These are phyloP conservation scores for Furcasterigmium furcatum DNA, from an alignment of 2,329 filamentous ascomycete genomes.

Conservation along the genomic window DNA sequence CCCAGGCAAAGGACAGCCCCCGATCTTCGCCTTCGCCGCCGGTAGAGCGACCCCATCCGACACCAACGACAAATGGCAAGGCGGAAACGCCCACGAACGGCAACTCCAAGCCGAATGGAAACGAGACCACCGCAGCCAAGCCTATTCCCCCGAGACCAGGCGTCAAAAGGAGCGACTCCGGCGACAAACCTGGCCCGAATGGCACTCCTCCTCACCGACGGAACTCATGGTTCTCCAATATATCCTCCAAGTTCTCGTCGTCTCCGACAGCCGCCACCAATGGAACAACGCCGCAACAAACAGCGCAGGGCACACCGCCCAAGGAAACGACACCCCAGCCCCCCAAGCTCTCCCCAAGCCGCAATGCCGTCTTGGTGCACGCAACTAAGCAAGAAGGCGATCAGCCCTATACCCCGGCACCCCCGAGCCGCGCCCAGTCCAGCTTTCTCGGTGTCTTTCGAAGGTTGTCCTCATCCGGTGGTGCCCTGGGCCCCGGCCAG, in stretches of 20 bases:
- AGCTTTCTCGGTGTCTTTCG: constrained; percentile 82
- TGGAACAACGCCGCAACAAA: constrained; percentile 16
- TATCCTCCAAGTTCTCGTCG: constrained; percentile 88
- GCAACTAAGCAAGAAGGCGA: constrained; percentile 54
- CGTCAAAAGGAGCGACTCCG: constrained; percentile 25
- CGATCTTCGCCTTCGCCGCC: background rate
- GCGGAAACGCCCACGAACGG: constrained; percentile 8
- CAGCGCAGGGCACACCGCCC: constrained; percentile 26
- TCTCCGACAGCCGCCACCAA: constrained; percentile 24
- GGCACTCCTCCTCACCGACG: constrained; percentile 47
- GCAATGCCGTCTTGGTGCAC: constrained; percentile 59
- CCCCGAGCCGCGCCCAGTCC: constrained; percentile 63
- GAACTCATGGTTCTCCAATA: constrained; percentile 88
- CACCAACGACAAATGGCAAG: constrained; percentile 3
- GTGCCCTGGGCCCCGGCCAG: constrained; percentile 42
- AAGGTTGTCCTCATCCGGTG: constrained; percentile 69
- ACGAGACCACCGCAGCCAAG: constrained; percentile 14
- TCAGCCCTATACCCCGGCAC: constrained; percentile 69
- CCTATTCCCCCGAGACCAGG: constrained; percentile 24
- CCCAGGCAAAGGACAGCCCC: background rate
- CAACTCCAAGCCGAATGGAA: constrained; percentile 1
- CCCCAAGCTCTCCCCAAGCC: constrained; percentile 45
- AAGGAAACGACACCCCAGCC: constrained; percentile 22
- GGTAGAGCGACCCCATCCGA: constrained; percentile 6
- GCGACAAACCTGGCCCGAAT: constrained; percentile 21